Percentiles rank a stretch among this genome's conserved stretches.
phyloP scores from a whole-genome alignment of 2,329 filamentous ascomycete genomes.

The Cordyceps militaris region DNA sequence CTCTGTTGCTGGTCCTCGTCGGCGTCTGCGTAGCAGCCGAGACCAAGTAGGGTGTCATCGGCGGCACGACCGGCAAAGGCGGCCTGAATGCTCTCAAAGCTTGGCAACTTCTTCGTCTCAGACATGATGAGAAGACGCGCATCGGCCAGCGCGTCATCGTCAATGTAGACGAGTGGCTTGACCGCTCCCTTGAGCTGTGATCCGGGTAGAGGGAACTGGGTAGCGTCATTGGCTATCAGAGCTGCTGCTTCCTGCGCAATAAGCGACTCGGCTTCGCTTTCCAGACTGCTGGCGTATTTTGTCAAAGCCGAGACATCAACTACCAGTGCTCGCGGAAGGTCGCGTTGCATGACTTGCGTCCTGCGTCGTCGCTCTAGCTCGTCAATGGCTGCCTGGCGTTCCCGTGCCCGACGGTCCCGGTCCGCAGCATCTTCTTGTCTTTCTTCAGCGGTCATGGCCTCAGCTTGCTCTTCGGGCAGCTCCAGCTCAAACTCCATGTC shows the following conservation, averaged over 20 bases:
- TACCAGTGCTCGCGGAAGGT: slow-evolving; percentile 66
- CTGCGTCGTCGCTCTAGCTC: slow-evolving; percentile 75
- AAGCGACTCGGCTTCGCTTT: slow-evolving; percentile 58
- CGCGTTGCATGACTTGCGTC: slow-evolving; percentile 84
- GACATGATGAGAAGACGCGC: slow-evolving; percentile 71
- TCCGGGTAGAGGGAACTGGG: slow-evolving; percentile 64
- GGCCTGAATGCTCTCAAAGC: slow-evolving; percentile 43
- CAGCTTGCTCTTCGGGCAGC: slow-evolving; percentile 72
- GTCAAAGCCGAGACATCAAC: slow-evolving; percentile 67
- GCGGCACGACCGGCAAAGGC: slow-evolving; percentile 47
- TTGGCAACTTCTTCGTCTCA: slow-evolving; percentile 51
- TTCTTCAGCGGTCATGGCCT: slow-evolving; percentile 42
- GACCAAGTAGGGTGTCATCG: slow-evolving; percentile 62
- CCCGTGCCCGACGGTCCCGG: slow-evolving; percentile 70
- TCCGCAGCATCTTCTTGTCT: slow-evolving; percentile 58
- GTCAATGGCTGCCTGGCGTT: slow-evolving; percentile 63
- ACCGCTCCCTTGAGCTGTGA: slow-evolving; percentile 56
- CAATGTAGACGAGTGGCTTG: slow-evolving; percentile 54
- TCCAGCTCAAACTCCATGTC: slow-evolving; percentile 93
- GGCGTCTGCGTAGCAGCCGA: slow-evolving; percentile 73
- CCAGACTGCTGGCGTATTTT: slow-evolving; percentile 51
- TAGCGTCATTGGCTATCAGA: slow-evolving; percentile 76
- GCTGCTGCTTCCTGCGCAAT: slow-evolving; percentile 72
- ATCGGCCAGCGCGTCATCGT: slow-evolving; percentile 64
- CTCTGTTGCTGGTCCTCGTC: slow-evolving; percentile 61